Conservation (phyloP, 1,139 yeast species). For the Meyerozyma smithsonii region DNA sequence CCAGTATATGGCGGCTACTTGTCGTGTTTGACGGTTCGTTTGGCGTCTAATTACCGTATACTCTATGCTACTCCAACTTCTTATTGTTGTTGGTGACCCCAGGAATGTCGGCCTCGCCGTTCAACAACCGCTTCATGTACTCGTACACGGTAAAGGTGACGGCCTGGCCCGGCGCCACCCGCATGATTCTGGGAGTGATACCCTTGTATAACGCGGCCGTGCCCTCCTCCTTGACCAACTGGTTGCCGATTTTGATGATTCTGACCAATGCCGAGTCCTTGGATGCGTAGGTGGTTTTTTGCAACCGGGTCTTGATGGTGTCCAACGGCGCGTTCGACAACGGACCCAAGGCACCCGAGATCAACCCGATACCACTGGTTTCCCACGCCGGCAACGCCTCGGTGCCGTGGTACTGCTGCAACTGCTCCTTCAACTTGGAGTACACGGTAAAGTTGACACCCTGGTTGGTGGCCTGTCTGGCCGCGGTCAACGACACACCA, state of each 20-base stretch:
- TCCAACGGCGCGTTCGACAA: conserved; percentile 96
- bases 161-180: conserved; percentile 99
- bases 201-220: conserved; percentile 86
- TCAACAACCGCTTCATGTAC: conserved; percentile 69
- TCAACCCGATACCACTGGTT: conserved; percentile 84
- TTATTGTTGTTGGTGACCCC: conserved; percentile 15
- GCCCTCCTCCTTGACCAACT: conserved; percentile 86
- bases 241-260: conserved; percentile 75
- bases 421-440: conserved; percentile 71
- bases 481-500: conserved; percentile 94
- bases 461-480: conserved; percentile 97
- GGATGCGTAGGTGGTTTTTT: conserved; percentile 73
- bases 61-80: conserved; percentile 18
- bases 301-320: conserved; percentile 95
- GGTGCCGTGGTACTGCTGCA: conserved; percentile 61
- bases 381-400: conserved; percentile 86
- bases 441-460: conserved; percentile 98
- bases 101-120: conserved; percentile 24
- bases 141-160: conserved; percentile 97
- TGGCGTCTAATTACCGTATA: too few species aligned
- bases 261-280: conserved; percentile 72
- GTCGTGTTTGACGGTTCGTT: too few species aligned
- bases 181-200: conserved; percentile 97
- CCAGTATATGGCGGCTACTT: not conserved
- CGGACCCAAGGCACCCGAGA: conserved; percentile 97